Evolutionary conservation across 2,329 filamentous ascomycete genomes (phyloP).

Genomic region (Coniochaeta sp.): DNA sequence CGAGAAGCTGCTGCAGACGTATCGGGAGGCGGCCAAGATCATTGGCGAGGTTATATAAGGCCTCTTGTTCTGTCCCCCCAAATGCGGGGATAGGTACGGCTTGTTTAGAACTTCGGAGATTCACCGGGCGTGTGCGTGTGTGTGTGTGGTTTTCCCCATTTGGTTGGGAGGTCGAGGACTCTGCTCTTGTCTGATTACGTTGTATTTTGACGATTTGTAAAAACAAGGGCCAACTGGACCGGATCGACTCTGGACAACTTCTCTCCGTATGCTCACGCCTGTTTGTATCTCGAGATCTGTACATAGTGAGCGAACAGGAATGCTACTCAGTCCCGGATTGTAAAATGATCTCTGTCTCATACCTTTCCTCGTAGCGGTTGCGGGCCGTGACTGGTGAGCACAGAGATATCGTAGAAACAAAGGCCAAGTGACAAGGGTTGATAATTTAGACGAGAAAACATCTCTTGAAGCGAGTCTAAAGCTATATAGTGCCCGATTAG

Average conservation of each 20-base stretch:
- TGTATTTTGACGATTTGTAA: neutral
- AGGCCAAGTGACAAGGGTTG: neutral
- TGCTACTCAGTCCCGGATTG: neutral
- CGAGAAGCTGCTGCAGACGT: constrained; percentile 89
- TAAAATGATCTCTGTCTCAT: neutral
- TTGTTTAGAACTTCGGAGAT: too few species aligned
- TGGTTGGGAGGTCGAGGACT: neutral
- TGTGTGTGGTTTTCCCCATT: neutral
- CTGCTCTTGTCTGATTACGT: neutral
- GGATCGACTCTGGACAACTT: neutral
- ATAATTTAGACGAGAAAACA: too few species aligned
- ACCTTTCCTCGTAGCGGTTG: neutral
- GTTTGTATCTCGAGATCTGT: neutral
- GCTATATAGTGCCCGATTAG: too few species aligned
- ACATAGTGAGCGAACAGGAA: neutral
- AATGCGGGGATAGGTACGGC: neutral
- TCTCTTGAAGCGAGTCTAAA: too few species aligned
- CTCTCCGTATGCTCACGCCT: neutral
- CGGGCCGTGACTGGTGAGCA: neutral
- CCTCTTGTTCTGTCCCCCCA: neutral
- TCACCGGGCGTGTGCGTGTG: neutral
- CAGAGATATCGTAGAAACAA: neutral
- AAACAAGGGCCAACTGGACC: neutral
- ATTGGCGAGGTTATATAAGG: constrained; percentile 84
- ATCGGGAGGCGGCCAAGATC: constrained; percentile 96